phyloP scores from a whole-genome alignment of 2,329 filamentous ascomycete genomes.

The Fusarium cicatricum region DNA sequence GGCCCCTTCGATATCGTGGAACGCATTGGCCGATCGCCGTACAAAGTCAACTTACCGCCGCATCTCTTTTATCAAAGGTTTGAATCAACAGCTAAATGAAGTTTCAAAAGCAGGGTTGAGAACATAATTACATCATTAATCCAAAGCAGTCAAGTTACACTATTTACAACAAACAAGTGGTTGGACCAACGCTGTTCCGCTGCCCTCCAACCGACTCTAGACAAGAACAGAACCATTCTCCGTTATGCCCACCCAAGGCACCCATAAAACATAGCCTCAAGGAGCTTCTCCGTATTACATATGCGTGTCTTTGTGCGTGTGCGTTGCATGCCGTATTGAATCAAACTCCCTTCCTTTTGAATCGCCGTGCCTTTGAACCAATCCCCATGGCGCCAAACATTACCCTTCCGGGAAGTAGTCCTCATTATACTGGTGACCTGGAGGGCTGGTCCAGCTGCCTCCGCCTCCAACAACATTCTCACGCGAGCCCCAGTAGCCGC shows the following conservation, averaged over 20 bases:
- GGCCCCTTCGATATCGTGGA: too few species aligned
- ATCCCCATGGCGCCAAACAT: conserved; percentile 23
- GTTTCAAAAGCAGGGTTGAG: background rate
- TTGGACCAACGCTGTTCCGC: conserved; percentile 30
- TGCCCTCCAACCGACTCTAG: conserved; percentile 36
- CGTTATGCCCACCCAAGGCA: conserved; percentile 15
- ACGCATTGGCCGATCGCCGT: too few species aligned
- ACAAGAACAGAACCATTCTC: conserved; percentile 29
- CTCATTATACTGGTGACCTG: conserved; percentile 59
- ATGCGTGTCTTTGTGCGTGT: conserved; percentile 31
- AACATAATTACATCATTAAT: background rate
- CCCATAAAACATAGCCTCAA: conserved; percentile 25
- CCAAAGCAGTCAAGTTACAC: conserved; percentile 26
- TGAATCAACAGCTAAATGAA: background rate
- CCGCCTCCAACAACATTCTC: conserved; percentile 57
- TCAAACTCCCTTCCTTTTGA: conserved; percentile 34
- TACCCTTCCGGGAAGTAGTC: conserved; percentile 64
- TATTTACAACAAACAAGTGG: conserved; percentile 30
- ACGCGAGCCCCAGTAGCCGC: conserved; percentile 60
- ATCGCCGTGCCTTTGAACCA: conserved; percentile 24
- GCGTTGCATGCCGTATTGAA: conserved; percentile 30
- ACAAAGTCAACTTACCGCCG: too few species aligned
- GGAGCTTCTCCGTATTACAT: conserved; percentile 38
- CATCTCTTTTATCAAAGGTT: too few species aligned
- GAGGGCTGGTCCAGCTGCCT: conserved; percentile 54